Evolutionary conservation across 2,329 filamentous ascomycete genomes (phyloP), one percentile per base, ranked within the genome.

Genomic region (Sporothrix protearum): DNA sequence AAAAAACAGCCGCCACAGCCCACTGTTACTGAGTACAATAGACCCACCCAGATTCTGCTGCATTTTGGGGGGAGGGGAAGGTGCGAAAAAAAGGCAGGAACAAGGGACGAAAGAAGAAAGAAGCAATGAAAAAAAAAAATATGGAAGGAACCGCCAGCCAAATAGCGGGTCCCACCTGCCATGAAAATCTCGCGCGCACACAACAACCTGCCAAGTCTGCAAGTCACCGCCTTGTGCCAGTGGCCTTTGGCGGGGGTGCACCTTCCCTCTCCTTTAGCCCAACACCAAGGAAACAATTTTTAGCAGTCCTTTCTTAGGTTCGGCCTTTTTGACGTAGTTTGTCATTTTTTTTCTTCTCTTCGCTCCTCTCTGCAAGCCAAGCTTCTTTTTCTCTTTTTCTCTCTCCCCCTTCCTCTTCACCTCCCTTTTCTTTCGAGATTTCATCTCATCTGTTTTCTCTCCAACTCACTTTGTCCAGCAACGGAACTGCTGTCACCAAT

Each of bases 221-320:
- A 49, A 64, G 63, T 33, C 39, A 66, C 42, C 63, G 63, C 63
- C 42, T 8, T 30, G 36, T 51, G 42, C 14, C 22, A 66, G 3
- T n/a, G n/a, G n/a, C n/a, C n/a, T 47, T 47, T 49, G 42, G 63
- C 63, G 63, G 63, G 61, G 61, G 7, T 16, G 39, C 61, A 19
- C 59, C 36, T 64, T 30, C 42, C 39, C 19, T 30, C 14, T 45
- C 30, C 30, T 61, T 22, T 28, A n/a, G 42, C 42, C 6, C 25
- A 49, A 49, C 25, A 42, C 28, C 51, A 68, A 53, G 22, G n/a
- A 5, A 51, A 36, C 39, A 12, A 68, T 42, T 64, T 66, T 66
- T 66, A 49, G 63, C 16, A 49, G 25, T 64, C 61, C n/a, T 64
- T 66, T 66, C 49, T 66, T 49, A 49, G 42, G 47, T 39, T 16